phyloP scores from a whole-genome alignment of 1,139 yeast species.

The Keqinozyma sinolaborantium region DNA sequence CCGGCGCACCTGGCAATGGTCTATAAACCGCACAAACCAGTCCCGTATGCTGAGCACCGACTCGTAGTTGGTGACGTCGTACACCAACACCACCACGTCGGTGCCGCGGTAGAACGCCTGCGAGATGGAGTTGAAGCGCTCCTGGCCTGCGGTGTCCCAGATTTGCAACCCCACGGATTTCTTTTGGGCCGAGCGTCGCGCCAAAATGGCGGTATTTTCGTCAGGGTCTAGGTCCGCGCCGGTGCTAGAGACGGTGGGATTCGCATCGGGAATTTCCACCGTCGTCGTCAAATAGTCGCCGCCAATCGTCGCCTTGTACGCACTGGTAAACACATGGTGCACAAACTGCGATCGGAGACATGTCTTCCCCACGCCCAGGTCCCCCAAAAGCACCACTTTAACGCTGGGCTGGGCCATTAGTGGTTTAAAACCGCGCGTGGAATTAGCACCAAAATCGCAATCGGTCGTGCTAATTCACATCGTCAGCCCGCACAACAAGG shows the following conservation, averaged over 20 bases:
- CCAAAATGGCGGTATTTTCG: background rate
- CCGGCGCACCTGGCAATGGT: constrained; percentile 45
- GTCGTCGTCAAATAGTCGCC: constrained; percentile 56
- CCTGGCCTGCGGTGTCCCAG: constrained; percentile 72
- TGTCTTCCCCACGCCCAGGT: constrained; percentile 63
- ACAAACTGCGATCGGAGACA: constrained; percentile 57
- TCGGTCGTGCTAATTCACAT: background rate
- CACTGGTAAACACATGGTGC: constrained; percentile 55
- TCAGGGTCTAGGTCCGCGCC: constrained; percentile 1
- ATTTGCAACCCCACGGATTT: constrained; percentile 47
- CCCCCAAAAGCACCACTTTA: constrained; percentile 57
- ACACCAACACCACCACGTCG: constrained; percentile 54
- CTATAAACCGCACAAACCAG: constrained; percentile 51
- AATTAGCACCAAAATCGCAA: background rate
- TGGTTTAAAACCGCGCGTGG: background rate
- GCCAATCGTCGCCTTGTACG: constrained; percentile 61
- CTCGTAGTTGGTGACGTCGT: constrained; percentile 55
- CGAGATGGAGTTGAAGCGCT: constrained; percentile 56
- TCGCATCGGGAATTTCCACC: constrained; percentile 16
- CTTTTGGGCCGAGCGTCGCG: too few relatives aligned
- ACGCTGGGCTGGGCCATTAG: constrained; percentile 10
- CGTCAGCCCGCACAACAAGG: constrained; percentile 1
- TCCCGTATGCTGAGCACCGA: constrained; percentile 47
- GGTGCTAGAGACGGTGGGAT: constrained; percentile 2
- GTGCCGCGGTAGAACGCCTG: constrained; percentile 61